Percentiles rank a stretch among this genome's conserved stretches.
These are phyloP conservation scores for Betula pendula DNA, from an alignment of 306 rosid species.

Conservation along the genomic window DNA sequence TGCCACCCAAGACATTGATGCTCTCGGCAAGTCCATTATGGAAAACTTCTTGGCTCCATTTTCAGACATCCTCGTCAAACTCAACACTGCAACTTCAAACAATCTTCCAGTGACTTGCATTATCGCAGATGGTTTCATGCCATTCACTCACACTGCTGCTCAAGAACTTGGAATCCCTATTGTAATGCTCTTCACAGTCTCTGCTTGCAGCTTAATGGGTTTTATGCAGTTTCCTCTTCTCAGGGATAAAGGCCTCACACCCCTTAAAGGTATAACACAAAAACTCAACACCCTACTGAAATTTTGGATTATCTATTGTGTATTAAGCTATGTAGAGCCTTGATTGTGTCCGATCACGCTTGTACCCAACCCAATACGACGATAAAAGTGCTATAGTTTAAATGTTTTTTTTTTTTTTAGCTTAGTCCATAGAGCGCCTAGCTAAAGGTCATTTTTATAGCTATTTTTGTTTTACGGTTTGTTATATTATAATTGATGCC, in stretches of 20 bases:
- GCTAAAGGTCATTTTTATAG: too few relatives aligned
- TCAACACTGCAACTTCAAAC: not conserved
- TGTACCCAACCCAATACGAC: too few relatives aligned
- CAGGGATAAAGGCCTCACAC: slow-evolving; percentile 5
- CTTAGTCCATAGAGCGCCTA: too few relatives aligned
- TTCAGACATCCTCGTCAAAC: slow-evolving; percentile 7
- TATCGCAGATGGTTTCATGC: not conserved
- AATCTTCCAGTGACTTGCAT: not conserved
- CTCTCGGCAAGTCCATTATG: not conserved
- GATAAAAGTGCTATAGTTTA: too few relatives aligned
- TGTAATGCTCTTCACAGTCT: not conserved
- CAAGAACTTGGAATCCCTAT: not conserved
- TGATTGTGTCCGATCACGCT: too few relatives aligned
- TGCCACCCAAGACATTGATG: not conserved
- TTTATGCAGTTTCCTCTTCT: not conserved
- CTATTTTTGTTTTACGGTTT: too few relatives aligned
- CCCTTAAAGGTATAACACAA: slow-evolving; percentile 11
- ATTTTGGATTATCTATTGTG: not conserved
- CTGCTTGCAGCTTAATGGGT: not conserved
- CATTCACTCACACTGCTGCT: not conserved
- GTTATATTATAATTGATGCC: too few relatives aligned
- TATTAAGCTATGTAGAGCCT: too few relatives aligned
- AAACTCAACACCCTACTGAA: not conserved
- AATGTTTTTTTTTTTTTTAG: too few relatives aligned
- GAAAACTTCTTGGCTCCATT: not conserved